Base-by-base conservation (phyloP, 73 alveolate species). In the Paramecium caudatum region DNA sequence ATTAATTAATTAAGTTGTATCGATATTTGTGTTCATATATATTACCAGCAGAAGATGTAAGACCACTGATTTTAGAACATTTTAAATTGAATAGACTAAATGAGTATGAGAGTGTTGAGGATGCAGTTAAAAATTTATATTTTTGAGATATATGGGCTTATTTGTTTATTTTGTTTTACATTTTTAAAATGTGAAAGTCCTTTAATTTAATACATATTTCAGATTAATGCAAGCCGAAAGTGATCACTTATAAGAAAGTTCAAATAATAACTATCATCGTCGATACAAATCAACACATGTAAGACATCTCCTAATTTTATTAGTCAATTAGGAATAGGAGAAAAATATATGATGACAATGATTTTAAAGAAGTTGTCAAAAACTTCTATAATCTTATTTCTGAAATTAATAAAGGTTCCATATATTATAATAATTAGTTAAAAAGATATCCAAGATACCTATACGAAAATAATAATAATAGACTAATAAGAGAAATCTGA, bases 341-440 rank as follows among this genome's bases (percentile, higher is more conserved):
- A 39, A 74, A 74, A 43, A 74, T 74, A 17, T 74, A 74, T 74
- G 88, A 36, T 41, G 88, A 74, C 30, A 41, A 74, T 37, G 68
- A 74, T 41, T 74, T 74, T 37, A 74, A 45, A 43, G 88, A 74
- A 21, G 88, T 74, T 21, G 88, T 74, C 46, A 74, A 74, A 74
- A 41, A 41, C 46, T 74, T 74, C 32, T 74, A 74, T 74, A 41
- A 37, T 21, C 68, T 74, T 34, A 74, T 74, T 41, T 19, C 46
- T 5, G 69, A 74, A 37, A 19, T 74, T 13, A 74, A 74, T 74
- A 74, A 43, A 74, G 10, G 88, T 74, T 39, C 8, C 10, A 41
- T 41, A 0, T n/a, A 3, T 10, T 27, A 27, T 23, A 3, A 55
- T 55, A 9, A 55, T 21, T 12, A 55, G 80, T 55, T 1, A 55